Evolutionary conservation across 805 yeast species (phyloP).

Genomic region (Saccharomycopsis oosterbeekiorum): DNA sequence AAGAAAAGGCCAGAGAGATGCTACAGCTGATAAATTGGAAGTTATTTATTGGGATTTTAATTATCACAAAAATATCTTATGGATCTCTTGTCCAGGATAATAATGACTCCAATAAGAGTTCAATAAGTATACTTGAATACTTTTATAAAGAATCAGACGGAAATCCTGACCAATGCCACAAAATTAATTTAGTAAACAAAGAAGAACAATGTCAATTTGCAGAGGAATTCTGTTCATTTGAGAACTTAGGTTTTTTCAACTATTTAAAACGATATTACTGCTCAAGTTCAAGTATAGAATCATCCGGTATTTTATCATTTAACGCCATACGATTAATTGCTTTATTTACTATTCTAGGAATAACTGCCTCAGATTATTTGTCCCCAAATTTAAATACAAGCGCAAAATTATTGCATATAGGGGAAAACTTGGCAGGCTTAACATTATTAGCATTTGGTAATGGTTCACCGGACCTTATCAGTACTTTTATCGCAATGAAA

Average conservation of each 20-base stretch:
- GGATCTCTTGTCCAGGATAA: not conserved
- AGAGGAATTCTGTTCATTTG: conserved; percentile 26
- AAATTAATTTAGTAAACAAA: conserved; percentile 2
- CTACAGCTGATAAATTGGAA: not conserved
- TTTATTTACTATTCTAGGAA: conserved; percentile 56
- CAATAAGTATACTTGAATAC: not conserved
- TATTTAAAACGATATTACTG: conserved; percentile 28
- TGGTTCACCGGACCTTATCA: conserved; percentile 82
- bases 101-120: not conserved
- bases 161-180: conserved; percentile 3
- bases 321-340: conserved; percentile 26
- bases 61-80: not conserved
- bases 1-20: not conserved
- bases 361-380: conserved; percentile 72
- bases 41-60: too few species aligned
- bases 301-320: not conserved
- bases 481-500: conserved; percentile 75
- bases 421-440: conserved; percentile 76
- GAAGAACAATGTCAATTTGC: conserved; percentile 32
- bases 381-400: conserved; percentile 70
- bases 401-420: conserved; percentile 49
- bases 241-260: conserved; percentile 29
- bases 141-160: not conserved
- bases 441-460: conserved; percentile 87
- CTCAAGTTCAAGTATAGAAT: not conserved